Evolutionary conservation across 768 basidiomycete species (phyloP).

Genomic region (Dioszegia aurantiaca): DNA sequence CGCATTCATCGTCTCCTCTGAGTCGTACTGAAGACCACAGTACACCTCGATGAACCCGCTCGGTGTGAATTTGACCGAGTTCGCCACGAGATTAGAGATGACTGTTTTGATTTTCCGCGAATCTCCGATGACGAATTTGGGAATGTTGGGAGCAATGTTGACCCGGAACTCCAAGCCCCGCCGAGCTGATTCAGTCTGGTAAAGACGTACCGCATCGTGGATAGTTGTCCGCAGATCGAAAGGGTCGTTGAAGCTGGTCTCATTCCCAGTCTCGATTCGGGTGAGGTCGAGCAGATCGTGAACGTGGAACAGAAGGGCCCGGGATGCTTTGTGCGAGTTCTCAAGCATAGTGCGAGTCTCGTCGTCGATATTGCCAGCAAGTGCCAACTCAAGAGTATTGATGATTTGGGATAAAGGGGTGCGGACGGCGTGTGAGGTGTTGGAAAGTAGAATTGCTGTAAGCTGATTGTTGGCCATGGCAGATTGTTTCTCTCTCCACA

Average conservation of each 20-base stretch:
- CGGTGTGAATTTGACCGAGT: conserved; percentile 73
- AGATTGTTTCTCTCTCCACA: conserved; percentile 77
- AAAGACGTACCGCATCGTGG: conserved; percentile 63
- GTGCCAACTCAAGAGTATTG: conserved; percentile 77
- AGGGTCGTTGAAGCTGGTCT: conserved; percentile 72
- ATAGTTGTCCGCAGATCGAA: conserved; percentile 66
- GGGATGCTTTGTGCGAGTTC: conserved; percentile 71
- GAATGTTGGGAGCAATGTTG: conserved; percentile 60
- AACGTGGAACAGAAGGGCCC: conserved; percentile 73
- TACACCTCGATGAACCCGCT: conserved; percentile 63
- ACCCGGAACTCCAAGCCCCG: conserved; percentile 63
- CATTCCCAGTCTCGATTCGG: conserved; percentile 69
- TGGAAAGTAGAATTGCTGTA: conserved; percentile 70
- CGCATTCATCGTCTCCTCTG: conserved; percentile 11
- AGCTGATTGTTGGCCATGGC: conserved; percentile 69
- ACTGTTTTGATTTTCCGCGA: conserved; percentile 70
- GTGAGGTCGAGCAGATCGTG: conserved; percentile 80
- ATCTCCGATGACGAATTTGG: conserved; percentile 65
- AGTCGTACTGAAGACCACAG: conserved; percentile 56
- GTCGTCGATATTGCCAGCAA: conserved; percentile 68
- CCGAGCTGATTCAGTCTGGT: conserved; percentile 65
- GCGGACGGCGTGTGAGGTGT: conserved; percentile 77
- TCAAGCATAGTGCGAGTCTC: conserved; percentile 73
- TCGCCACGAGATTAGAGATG: conserved; percentile 73
- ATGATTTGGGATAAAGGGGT: conserved; percentile 64